Percentiles rank a stretch among this genome's conserved stretches.
Conservation (phyloP, 2,329 filamentous ascomycete species). For the Aureobasidium mangrovei region DNA sequence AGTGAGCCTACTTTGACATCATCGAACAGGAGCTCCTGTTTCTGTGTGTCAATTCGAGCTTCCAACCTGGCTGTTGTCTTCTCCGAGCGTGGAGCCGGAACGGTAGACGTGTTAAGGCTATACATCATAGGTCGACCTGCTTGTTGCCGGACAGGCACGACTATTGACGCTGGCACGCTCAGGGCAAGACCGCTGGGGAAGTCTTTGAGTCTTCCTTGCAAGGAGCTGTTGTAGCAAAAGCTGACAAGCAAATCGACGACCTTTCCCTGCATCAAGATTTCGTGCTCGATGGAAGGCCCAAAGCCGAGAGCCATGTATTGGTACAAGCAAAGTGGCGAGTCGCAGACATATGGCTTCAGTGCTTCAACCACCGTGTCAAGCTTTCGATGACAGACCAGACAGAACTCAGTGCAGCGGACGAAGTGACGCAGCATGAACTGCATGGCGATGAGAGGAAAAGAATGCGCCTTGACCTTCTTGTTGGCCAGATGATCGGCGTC, state of each 20-base stretch:
- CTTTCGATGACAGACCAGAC: conserved; percentile 70
- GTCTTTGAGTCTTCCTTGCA: conserved; percentile 36
- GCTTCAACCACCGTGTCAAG: conserved; percentile 57
- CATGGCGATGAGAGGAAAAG: conserved; percentile 53
- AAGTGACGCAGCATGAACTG: conserved; percentile 73
- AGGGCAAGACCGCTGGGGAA: conserved; percentile 51
- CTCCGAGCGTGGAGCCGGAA: not conserved
- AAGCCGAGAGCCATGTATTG: conserved; percentile 85
- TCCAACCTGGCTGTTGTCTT: not conserved
- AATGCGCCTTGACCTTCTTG: conserved; percentile 27
- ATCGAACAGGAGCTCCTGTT: conserved; percentile 2
- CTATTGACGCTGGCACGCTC: conserved; percentile 36
- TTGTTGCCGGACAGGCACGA: not conserved
- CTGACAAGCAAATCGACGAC: conserved; percentile 79
- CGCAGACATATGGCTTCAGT: conserved; percentile 69
- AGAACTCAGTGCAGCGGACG: conserved; percentile 75
- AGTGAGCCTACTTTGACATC: conserved; percentile 4
- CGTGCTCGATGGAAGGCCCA: conserved; percentile 75
- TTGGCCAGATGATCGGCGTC: conserved; percentile 38
- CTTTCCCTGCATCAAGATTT: conserved; percentile 67
- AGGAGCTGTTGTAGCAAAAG: conserved; percentile 62
- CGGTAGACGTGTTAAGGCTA: not conserved
- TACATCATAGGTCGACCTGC: no score
- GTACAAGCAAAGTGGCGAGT: conserved; percentile 65
- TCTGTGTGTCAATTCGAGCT: not conserved